A percentile compares a stretch with the other conserved stretches of the same genome.
Conservation (phyloP, 352 stramenopile genomes). For the Globisporangium rhizosaccharum region DNA sequence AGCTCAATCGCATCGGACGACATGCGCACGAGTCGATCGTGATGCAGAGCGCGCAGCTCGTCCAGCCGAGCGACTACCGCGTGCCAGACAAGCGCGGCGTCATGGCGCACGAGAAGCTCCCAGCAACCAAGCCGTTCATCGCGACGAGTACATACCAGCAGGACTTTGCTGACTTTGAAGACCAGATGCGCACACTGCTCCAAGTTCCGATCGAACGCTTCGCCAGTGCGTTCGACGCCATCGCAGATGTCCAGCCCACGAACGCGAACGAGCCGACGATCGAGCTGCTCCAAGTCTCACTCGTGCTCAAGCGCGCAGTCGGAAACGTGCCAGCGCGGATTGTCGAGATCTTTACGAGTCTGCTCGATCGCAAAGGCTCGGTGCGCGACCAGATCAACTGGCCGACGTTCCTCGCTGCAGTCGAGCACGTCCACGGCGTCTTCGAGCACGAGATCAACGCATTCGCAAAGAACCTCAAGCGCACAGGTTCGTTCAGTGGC, state of each 20-base stretch:
- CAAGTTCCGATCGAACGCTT: conserved; percentile 28
- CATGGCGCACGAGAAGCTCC: conserved; percentile 33
- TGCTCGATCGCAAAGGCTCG: conserved; percentile 31
- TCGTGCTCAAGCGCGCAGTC: conserved; percentile 41
- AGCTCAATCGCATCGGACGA: conserved; percentile 51
- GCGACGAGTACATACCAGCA: conserved; percentile 53
- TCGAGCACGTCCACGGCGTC: conserved; percentile 33
- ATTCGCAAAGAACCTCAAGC: conserved; percentile 16
- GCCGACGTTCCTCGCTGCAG: conserved; percentile 32
- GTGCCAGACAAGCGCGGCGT: conserved; percentile 55
- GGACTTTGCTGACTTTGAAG: conserved; percentile 55
- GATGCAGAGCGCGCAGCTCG: conserved; percentile 31
- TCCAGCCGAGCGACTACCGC: conserved; percentile 55
- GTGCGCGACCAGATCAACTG: conserved; percentile 44
- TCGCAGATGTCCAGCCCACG: conserved; percentile 15
- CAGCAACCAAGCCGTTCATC: conserved; percentile 47
- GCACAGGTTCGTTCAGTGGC: conserved; percentile 11
- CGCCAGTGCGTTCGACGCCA: conserved; percentile 36
- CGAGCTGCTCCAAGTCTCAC: conserved; percentile 38
- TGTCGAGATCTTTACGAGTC: conserved; percentile 38
- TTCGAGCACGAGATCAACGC: conserved; percentile 35
- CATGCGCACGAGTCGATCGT: conserved; percentile 50
- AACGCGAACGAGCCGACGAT: conserved; percentile 21
- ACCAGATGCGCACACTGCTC: conserved; percentile 38
- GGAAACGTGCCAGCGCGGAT: conserved; percentile 23